A percentile compares a stretch with the other conserved stretches of the same genome.
phyloP scores from a whole-genome alignment of 495 filamentous ascomycete species.

The Baudoinia panamericana region DNA sequence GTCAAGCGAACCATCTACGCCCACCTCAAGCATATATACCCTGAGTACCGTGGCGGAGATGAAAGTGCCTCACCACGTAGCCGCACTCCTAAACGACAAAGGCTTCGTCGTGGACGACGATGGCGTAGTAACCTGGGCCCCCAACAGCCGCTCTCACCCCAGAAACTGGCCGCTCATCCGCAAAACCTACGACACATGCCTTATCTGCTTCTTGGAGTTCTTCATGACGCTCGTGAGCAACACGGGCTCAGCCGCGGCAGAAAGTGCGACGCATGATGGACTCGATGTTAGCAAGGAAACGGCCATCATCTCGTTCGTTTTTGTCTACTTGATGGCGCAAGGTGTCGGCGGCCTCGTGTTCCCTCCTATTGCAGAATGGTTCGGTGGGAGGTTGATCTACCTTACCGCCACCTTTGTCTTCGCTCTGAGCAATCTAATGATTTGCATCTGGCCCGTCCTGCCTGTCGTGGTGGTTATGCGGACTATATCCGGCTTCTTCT shows the following conservation, averaged over 20 bases:
- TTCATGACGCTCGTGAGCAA: slow-evolving; percentile 15
- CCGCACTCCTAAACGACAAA: slow-evolving; percentile 6
- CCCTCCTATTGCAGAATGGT: slow-evolving; percentile 40
- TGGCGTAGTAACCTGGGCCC: slow-evolving; percentile 17
- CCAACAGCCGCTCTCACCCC: slow-evolving; percentile 20
- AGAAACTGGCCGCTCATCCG: slow-evolving; percentile 21
- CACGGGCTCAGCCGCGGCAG: slow-evolving; percentile 6
- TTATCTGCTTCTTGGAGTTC: slow-evolving; percentile 25
- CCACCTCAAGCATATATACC: no score
- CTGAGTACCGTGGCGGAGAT: no score
- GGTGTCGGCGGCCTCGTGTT: slow-evolving; percentile 38
- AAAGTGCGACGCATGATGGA: slow-evolving; percentile 13
- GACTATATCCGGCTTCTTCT: slow-evolving; percentile 35
- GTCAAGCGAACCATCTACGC: no score
- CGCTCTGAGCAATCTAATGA: slow-evolving; percentile 33
- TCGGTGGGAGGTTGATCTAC: slow-evolving; percentile 40
- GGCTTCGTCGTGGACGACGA: slow-evolving; percentile 14
- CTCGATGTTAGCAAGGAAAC: slow-evolving; percentile 13
- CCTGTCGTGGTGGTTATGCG: slow-evolving; percentile 33
- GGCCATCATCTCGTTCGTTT: slow-evolving; percentile 14
- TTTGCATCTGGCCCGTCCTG: slow-evolving; percentile 31
- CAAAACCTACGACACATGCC: slow-evolving; percentile 20
- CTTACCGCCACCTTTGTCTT: slow-evolving; percentile 35
- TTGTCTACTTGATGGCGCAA: slow-evolving; percentile 34
- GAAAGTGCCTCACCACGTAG: slow-evolving; percentile 11